Evolutionary conservation across 441 rosid genomes (phyloP).

Genomic region (Rhodomyrtus psidioides): DNA sequence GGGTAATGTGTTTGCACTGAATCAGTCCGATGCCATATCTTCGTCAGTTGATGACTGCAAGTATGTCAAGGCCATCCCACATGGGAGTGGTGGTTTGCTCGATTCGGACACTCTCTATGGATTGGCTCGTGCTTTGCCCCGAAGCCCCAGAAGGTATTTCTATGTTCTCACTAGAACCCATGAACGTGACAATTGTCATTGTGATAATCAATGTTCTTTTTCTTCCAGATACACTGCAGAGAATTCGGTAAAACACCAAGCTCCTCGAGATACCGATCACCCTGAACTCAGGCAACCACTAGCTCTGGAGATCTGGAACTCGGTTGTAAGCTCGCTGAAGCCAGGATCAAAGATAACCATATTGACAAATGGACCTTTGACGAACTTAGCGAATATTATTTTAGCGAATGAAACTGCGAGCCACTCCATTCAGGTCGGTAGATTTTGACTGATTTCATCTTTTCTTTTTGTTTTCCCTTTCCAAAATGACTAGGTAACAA

Average conservation of each 20-base stretch:
- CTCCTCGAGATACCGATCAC: constrained; percentile 63
- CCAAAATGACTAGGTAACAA: neutral
- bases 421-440: constrained; percentile 61
- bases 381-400: constrained; percentile 63
- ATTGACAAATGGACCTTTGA: constrained; percentile 79
- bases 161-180: neutral
- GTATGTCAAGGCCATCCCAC: constrained; percentile 63
- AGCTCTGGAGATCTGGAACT: constrained; percentile 72
- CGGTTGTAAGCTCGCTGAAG: constrained; percentile 21
- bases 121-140: constrained; percentile 64
- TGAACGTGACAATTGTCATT: neutral
- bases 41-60: constrained; percentile 69
- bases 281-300: constrained; percentile 69
- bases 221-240: constrained; percentile 62
- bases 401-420: constrained; percentile 20
- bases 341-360: constrained; percentile 48
- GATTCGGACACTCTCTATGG: constrained; percentile 91
- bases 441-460: no score
- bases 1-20: constrained; percentile 53
- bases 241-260: constrained; percentile 45
- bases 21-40: constrained; percentile 44
- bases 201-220: neutral
- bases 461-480: neutral
- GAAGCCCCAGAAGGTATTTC: constrained; percentile 73
- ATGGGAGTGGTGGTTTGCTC: constrained; percentile 73